Evolutionary conservation across 208 protist species (phyloP), one percentile per base, ranked within the genome.

Genomic region (Leishmania mexicana): DNA sequence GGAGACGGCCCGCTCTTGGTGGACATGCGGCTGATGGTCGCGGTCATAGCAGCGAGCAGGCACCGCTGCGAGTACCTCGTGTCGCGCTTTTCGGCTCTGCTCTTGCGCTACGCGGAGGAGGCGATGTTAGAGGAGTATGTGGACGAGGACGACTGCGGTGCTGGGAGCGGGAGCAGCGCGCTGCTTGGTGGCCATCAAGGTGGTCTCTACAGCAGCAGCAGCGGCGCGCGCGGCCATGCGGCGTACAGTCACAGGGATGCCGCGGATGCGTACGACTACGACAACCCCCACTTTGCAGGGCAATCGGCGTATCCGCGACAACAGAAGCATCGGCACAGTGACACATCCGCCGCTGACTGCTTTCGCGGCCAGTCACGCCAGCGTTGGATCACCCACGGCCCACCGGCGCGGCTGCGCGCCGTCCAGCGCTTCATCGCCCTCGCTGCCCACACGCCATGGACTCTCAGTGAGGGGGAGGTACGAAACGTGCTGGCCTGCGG

Each of bases 21-120:
- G 60, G 91, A 93, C 60, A 85, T 87, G 80, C 90, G 94, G 17
- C 86, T 97, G 53, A 96, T 97, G 94, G 40, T 97, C 40, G 92
- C 92, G 42, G 82, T 93, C 24, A 96, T 97, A 92, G 88, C 90
- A 17, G 94, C 92, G 24, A 93, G 90, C 77, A 90, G 94, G 2
- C 92, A 96, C 80, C 91, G 85, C 72, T 97, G 94, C 80, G 92
- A 92, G 84, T 95, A 94, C 84, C 88, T 97, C 47, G 91, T 96
- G 57, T 87, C 83, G 28, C 90, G 92, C 79, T 96, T 90, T 82
- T 79, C 87, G 31, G 90, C 91, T 19, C 80, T 96, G 64, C 84
- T 97, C 58, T 70, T 93, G 82, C 87, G 84, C 28, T 93, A 95
- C 78, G 75, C 81, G 47, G 85, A 76, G 79, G 86, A 79, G 76